Percentiles rank a stretch among this genome's conserved stretches.
Evolutionary conservation across 768 basidiomycete genomes (phyloP).

Genomic region (Suillus bovinus): DNA sequence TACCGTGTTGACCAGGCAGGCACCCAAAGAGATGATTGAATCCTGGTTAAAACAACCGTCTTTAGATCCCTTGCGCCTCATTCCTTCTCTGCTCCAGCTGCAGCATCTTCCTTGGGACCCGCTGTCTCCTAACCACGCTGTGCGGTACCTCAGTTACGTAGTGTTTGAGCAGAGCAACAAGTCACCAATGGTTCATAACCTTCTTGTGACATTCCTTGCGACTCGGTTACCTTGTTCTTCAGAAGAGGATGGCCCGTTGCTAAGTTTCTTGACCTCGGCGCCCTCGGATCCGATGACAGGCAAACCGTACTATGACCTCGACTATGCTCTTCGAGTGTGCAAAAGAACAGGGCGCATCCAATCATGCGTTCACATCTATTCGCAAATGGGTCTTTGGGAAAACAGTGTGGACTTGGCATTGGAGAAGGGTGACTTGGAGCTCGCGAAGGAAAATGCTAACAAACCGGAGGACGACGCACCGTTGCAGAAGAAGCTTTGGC

Average conservation of each 20-base stretch:
- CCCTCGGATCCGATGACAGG: conserved; percentile 81
- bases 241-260: conserved; percentile 73
- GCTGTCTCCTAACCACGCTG: conserved; percentile 78
- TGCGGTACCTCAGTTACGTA: conserved; percentile 84
- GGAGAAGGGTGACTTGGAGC: conserved; percentile 90
- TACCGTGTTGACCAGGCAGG: conserved; percentile 81
- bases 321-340: conserved; percentile 93
- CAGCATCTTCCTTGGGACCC: conserved; percentile 75
- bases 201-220: conserved; percentile 85
- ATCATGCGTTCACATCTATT: conserved; percentile 95
- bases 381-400: conserved; percentile 97
- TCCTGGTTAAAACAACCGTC: conserved; percentile 84
- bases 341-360: conserved; percentile 79
- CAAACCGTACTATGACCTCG: conserved; percentile 93
- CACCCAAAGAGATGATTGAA: conserved; percentile 89
- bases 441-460: conserved; percentile 95
- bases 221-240: conserved; percentile 46
- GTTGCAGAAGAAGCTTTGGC: conserved; percentile 91
- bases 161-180: conserved; percentile 81
- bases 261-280: conserved; percentile 81
- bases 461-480: conserved; percentile 89
- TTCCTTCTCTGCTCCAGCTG: conserved; percentile 84
- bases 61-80: conserved; percentile 80
- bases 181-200: conserved; percentile 89
- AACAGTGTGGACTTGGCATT: conserved; percentile 94